Conservation (phyloP, 164 flowering plant genomes). For the Vitis riparia region DNA sequence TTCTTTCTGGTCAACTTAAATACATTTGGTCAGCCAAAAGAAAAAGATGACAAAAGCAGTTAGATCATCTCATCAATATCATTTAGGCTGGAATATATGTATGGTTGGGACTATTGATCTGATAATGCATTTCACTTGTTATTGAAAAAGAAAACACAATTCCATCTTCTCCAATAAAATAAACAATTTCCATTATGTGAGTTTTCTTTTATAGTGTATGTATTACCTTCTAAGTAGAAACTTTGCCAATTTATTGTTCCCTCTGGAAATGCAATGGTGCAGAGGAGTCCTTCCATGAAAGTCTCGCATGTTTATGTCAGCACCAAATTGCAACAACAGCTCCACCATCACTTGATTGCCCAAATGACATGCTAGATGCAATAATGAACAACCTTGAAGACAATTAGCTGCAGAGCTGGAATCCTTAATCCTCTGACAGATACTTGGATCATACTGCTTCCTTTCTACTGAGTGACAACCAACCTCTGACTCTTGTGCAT, state of each 20-base stretch:
- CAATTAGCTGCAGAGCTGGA: constrained; percentile 48
- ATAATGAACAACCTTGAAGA: constrained; percentile 74
- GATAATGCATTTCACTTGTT: not conserved
- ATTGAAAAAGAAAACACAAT: not conserved
- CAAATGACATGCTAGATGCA: constrained; percentile 80
- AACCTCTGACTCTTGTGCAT: constrained; percentile 24
- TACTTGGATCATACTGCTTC: constrained; percentile 40
- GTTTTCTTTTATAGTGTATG: not conserved
- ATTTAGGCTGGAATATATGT: not conserved
- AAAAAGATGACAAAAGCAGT: too few species aligned
- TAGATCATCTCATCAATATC: not conserved
- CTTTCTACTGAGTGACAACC: constrained; percentile 1
- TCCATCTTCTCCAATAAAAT: not conserved
- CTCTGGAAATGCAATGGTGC: constrained; percentile 74
- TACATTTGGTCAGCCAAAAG: not conserved
- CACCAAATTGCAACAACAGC: constrained; percentile 83
- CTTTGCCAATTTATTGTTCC: constrained; percentile 66
- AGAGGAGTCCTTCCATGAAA: constrained; percentile 90
- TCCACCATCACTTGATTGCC: constrained; percentile 72
- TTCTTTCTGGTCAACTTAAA: not conserved
- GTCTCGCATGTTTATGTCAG: constrained; percentile 70
- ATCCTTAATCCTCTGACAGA: constrained; percentile 45
- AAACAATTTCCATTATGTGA: not conserved
- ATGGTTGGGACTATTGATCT: not conserved
- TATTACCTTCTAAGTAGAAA: constrained; percentile 79